Percentiles rank a stretch among this genome's conserved stretches.
These are phyloP conservation scores for Guadua angustifolia DNA, from an alignment of 176 grass and related monocot species.

Conservation along the genomic window DNA sequence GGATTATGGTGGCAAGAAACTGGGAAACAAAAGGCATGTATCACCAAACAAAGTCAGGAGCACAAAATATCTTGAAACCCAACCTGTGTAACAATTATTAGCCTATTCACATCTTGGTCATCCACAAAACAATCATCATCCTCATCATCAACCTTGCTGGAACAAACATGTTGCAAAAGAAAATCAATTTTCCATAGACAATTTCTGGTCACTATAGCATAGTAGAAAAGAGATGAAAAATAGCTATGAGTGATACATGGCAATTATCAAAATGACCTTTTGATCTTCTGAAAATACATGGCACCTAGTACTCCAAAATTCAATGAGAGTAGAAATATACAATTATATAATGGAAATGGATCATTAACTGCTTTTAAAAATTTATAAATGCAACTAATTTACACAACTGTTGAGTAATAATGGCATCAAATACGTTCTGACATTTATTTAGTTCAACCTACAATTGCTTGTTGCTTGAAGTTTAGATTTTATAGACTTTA, in stretches of 20 bases:
- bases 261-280: neutral
- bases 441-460: constrained; percentile 19
- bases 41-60: constrained; percentile 29
- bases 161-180: constrained; percentile 46
- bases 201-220: constrained; percentile 22
- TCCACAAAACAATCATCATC: constrained; percentile 91
- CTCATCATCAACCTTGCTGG: constrained; percentile 74
- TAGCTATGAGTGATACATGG: neutral
- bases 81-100: constrained; percentile 97
- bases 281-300: constrained; percentile 15
- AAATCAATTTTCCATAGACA: constrained; percentile 15
- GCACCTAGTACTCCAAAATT: neutral
- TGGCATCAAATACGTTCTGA: neutral
- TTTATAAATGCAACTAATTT: neutral
- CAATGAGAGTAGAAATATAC: neutral
- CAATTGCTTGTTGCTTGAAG: neutral
- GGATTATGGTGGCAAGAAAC: neutral
- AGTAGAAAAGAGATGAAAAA: constrained; percentile 10
- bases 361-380: neutral
- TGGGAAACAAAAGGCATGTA: neutral
- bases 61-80: constrained; percentile 27
- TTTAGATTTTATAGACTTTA: neutral
- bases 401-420: neutral
- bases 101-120: constrained; percentile 88
- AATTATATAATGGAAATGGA: neutral